Evolutionary conservation across 2,329 filamentous ascomycete species (phyloP).

Genomic region (Pseudocercospora cruenta): DNA sequence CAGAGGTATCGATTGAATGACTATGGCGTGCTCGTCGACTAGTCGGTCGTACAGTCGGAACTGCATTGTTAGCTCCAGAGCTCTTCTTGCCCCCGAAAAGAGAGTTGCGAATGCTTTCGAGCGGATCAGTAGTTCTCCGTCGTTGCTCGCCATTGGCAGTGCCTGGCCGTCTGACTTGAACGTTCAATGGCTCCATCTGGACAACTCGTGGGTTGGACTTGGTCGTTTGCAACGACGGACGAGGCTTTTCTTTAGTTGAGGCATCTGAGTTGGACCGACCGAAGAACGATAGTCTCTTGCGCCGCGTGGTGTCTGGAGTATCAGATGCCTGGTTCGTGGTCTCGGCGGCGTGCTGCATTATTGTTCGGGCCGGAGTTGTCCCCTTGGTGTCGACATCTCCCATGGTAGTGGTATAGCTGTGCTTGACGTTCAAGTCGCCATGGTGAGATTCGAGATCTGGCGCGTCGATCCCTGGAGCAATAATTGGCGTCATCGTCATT

Average conservation of each 20-base stretch:
- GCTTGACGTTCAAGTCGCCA: constrained; percentile 1
- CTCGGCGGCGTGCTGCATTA: constrained; percentile 14
- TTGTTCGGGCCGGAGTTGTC: constrained; percentile 17
- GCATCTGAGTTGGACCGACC: constrained; percentile 30
- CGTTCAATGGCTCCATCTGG: constrained; percentile 9
- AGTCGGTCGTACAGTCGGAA: constrained; percentile 9
- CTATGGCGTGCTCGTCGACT: constrained; percentile 22
- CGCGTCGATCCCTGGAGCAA: constrained; percentile 1
- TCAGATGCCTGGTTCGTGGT: constrained; percentile 15
- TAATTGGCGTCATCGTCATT: constrained; percentile 20
- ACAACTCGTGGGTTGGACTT: constrained; percentile 12
- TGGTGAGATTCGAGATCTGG: constrained; percentile 11
- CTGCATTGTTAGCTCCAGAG: constrained; percentile 1
- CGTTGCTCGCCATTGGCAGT: constrained; percentile 23
- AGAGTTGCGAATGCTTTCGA: constrained; percentile 33
- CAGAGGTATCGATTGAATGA: constrained; percentile 9
- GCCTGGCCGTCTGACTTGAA: constrained; percentile 21
- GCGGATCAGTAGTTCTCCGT: constrained; percentile 28
- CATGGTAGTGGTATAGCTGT: constrained; percentile 16
- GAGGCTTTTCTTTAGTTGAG: constrained; percentile 18
- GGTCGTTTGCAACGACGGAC: constrained; percentile 19
- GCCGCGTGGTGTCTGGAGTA: constrained; percentile 26
- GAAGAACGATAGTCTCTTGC: constrained; percentile 34
- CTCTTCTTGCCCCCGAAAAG: constrained; percentile 28
- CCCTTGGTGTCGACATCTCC: constrained; percentile 4